phyloP scores from a whole-genome alignment of 116 monocot genomes.

The Thalassia testudinum region DNA sequence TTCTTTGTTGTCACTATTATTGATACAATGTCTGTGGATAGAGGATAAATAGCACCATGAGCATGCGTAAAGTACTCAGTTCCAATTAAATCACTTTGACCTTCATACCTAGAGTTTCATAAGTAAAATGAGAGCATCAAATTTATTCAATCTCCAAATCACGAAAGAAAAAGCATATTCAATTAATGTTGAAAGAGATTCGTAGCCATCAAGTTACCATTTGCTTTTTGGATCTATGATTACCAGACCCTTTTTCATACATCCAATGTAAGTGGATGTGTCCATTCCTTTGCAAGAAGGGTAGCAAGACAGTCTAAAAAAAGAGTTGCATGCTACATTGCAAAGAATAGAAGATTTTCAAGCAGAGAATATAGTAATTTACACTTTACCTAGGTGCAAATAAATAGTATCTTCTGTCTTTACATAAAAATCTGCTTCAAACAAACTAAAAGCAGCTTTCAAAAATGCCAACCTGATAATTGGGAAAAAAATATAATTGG shows the following conservation, averaged over 20 bases:
- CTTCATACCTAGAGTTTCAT: slow-evolving; percentile 62
- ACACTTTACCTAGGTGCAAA: slow-evolving; percentile 72
- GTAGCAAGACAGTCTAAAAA: slow-evolving; percentile 57
- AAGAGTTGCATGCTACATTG: slow-evolving; percentile 1
- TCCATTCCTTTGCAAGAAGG: slow-evolving; percentile 60
- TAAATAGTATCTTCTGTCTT: slow-evolving; percentile 88
- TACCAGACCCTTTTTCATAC: slow-evolving; percentile 85
- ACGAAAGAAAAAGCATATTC: too few species aligned
- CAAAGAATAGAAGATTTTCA: background rate
- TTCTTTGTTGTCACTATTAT: slow-evolving; percentile 38
- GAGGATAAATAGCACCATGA: slow-evolving; percentile 60
- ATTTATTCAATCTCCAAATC: too few species aligned
- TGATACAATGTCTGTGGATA: slow-evolving; percentile 60
- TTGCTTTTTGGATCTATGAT: slow-evolving; percentile 55
- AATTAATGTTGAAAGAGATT: too few species aligned
- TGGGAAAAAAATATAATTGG: background rate
- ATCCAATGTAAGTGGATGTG: slow-evolving; percentile 67
- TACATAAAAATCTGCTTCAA: slow-evolving; percentile 88
- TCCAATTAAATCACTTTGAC: slow-evolving; percentile 60
- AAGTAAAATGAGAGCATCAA: slow-evolving; percentile 1
- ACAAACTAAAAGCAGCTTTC: slow-evolving; percentile 74
- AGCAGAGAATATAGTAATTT: slow-evolving; percentile 3
- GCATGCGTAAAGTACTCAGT: slow-evolving; percentile 75
- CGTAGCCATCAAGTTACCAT: too few species aligned
- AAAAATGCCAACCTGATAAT: slow-evolving; percentile 65